Evolutionary conservation across 139 green algal genomes (phyloP).

Genomic region (Chlamydomonas schloesseri): DNA sequence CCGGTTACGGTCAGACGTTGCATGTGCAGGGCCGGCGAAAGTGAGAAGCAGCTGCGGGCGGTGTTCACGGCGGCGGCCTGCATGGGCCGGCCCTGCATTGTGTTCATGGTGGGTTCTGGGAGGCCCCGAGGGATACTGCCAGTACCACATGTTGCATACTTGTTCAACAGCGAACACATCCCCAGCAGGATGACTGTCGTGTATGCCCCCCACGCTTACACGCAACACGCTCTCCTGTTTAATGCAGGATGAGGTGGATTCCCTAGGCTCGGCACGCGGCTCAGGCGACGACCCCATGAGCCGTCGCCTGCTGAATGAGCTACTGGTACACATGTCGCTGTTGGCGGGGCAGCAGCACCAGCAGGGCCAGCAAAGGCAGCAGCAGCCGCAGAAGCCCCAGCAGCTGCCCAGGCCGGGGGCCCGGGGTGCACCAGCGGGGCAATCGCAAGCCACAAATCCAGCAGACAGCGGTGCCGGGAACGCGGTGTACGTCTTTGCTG

Average conservation of each 20-base stretch:
- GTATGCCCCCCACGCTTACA: no score
- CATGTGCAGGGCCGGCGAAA: constrained; percentile 58
- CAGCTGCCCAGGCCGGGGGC: neutral
- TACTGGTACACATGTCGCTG: constrained; percentile 67
- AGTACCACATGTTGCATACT: no score
- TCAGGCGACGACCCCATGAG: constrained; percentile 53
- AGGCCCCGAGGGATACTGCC: no score
- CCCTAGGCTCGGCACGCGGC: constrained; percentile 49
- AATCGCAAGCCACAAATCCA: neutral
- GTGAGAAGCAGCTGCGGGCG: constrained; percentile 64
- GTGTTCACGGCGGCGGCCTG: constrained; percentile 65
- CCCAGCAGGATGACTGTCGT: neutral
- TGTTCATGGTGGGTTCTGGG: constrained; percentile 64
- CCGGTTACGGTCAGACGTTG: no score
- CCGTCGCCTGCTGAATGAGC: constrained; percentile 73
- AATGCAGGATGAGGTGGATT: constrained; percentile 74
- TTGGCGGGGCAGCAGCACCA: neutral
- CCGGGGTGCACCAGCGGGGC: no score
- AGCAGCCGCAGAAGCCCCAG: neutral
- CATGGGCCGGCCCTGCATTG: constrained; percentile 63
- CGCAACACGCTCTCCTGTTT: no score
- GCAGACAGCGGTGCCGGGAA: no score
- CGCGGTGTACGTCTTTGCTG: constrained; percentile 66
- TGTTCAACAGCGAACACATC: no score
- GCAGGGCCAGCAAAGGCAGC: no score